Evolutionary conservation across 495 filamentous ascomycete species (phyloP).

Genomic region (Pseudevernia furfuracea): DNA sequence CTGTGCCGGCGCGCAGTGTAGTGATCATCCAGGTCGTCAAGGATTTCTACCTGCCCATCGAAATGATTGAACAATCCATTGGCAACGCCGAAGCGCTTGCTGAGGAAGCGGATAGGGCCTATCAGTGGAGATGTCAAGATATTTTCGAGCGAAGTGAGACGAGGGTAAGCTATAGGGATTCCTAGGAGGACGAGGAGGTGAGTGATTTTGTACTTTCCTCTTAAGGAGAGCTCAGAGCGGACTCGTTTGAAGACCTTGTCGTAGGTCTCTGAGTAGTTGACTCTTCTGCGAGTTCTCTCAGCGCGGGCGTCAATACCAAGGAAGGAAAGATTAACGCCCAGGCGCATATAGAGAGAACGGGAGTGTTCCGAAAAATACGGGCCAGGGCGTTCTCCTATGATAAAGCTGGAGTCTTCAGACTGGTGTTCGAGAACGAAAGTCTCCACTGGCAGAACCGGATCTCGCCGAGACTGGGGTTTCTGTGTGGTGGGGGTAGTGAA

Average conservation of each 20-base stretch:
- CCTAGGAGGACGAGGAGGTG: slow-evolving; percentile 83
- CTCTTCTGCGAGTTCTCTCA: slow-evolving; percentile 83
- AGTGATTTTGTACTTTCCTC: slow-evolving; percentile 55
- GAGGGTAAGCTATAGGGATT: slow-evolving; percentile 90
- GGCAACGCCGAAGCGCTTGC: slow-evolving; percentile 82
- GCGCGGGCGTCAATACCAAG: slow-evolving; percentile 83
- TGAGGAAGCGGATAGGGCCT: slow-evolving; percentile 76
- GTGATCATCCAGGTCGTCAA: slow-evolving; percentile 93
- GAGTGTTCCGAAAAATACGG: slow-evolving; percentile 74
- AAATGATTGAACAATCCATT: slow-evolving; percentile 87
- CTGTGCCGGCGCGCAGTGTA: slow-evolving; percentile 92
- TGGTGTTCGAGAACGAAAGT: slow-evolving; percentile 57
- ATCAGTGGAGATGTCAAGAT: slow-evolving; percentile 77
- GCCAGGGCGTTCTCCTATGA: slow-evolving; percentile 68
- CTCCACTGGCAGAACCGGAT: slow-evolving; percentile 59
- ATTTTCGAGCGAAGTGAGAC: slow-evolving; percentile 88
- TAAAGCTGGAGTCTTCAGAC: slow-evolving; percentile 63
- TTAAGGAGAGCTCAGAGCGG: slow-evolving; percentile 51
- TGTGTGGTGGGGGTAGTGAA: slow-evolving; percentile 64
- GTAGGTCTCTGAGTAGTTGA: slow-evolving; percentile 88
- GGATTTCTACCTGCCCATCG: slow-evolving; percentile 79
- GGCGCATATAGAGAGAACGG: slow-evolving; percentile 68
- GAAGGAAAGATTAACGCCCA: slow-evolving; percentile 81
- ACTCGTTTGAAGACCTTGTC: slow-evolving; percentile 69
- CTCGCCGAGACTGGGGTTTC: slow-evolving; percentile 42